Evolutionary conservation across 2,329 filamentous ascomycete species (phyloP).

Genomic region (Diplodia corticola): DNA sequence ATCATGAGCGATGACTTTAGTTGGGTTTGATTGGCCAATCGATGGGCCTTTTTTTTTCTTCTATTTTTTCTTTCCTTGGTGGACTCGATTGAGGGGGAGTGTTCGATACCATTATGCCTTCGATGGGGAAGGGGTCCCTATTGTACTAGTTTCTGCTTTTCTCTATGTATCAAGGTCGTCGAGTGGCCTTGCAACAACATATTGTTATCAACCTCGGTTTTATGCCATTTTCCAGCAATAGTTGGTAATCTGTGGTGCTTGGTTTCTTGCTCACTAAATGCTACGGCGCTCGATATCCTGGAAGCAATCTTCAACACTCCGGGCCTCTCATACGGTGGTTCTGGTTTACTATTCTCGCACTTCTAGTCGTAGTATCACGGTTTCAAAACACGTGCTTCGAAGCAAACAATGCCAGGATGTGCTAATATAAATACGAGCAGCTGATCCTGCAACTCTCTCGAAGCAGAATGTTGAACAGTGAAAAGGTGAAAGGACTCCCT

Average conservation of each 20-base stretch:
- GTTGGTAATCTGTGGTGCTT: neutral
- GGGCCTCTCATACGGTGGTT: no score
- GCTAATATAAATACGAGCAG: no score
- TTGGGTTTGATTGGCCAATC: neutral
- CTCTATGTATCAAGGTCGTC: neutral
- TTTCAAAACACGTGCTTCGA: no score
- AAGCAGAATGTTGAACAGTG: no score
- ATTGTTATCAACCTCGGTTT: neutral
- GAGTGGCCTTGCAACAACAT: neutral
- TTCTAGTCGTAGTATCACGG: no score
- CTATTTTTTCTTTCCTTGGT: neutral
- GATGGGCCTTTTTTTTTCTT: neutral
- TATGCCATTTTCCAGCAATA: neutral
- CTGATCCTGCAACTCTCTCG: no score
- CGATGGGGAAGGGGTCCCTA: neutral
- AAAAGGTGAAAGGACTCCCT: no score
- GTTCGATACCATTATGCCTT: slow-evolving; percentile 14
- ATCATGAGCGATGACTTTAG: neutral
- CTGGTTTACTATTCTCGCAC: no score
- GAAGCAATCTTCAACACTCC: neutral
- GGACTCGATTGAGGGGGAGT: neutral
- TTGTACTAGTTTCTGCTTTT: neutral
- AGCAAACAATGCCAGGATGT: no score
- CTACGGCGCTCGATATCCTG: neutral
- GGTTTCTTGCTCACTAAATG: neutral